Base-by-base conservation (phyloP, 2,329 filamentous ascomycete genomes). In the Albophoma yamanashiensis region DNA sequence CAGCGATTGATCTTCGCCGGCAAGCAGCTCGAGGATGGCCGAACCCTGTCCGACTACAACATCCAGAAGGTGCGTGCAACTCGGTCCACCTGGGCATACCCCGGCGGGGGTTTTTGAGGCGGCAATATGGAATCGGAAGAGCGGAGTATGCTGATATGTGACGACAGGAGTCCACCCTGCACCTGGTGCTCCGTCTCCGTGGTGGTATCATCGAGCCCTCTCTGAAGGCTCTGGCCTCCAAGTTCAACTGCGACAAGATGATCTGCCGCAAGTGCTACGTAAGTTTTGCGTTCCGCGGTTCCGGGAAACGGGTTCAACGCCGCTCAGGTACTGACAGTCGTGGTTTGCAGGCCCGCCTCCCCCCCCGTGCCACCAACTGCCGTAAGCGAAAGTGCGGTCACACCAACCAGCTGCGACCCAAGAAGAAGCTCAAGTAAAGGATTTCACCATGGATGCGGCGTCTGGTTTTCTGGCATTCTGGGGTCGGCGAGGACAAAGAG, bases 201-300 rank as follows among this genome's bases (percentile, higher is more conserved):
- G 93, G 93, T 85, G 93, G 93, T 85, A 93, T 97, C 84, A 97
- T 96, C 75, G 93, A 97, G 87, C 94, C 94, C 73, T 97, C 92
- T 74, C 88, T 97, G 74, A 97, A 97, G 89, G 93, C 91, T 70
- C 88, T 97, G 67, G 93, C 93, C 76, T 92, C 89, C 84, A 97
- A 97, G 87, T 97, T 95, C 88, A 97, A 99, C 89, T 97, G 93
- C 89, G 94, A 97, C 71, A 97, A 97, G 89, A 93, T 93, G 89
- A 96, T 97, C 82, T 97, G 94, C 91, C 93, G 94, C 86, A 97
- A 99, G 90, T 99, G 94, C 89, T 97, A 97, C 82, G 91, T 94
- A 88, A 72, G 89, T 87, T 87, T 61, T 25, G 3, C n/a, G 22
- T 11, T 4, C 20, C 4, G 31, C 20, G 20, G 17, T 38, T 34